Percentiles rank a stretch among this genome's conserved stretches.
These are phyloP conservation scores for Tricholoma sp. DNA, from an alignment of 768 basidiomycete genomes.

Conservation along the genomic window DNA sequence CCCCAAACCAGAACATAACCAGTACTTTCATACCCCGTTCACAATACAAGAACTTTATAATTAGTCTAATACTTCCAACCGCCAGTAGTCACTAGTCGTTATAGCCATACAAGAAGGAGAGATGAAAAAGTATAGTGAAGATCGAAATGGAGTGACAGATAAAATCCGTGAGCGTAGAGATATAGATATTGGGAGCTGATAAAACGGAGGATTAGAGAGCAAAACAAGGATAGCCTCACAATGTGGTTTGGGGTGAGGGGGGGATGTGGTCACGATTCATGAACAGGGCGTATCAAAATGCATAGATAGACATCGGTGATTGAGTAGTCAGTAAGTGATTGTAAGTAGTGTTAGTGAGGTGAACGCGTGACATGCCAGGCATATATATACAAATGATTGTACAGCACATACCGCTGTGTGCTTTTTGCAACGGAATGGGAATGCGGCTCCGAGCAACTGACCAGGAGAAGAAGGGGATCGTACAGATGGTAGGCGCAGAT, in stretches of 20 bases:
- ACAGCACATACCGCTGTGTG: background rate
- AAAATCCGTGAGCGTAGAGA: too few relatives aligned
- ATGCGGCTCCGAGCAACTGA: background rate
- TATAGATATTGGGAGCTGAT: too few relatives aligned
- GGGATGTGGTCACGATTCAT: background rate
- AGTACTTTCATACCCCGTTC: too few relatives aligned
- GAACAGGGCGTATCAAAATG: background rate
- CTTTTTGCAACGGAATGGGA: background rate
- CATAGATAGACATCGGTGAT: slow-evolving; percentile 41
- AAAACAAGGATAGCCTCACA: background rate
- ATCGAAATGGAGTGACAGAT: too few relatives aligned
- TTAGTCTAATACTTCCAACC: too few relatives aligned
- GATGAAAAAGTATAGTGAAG: too few relatives aligned
- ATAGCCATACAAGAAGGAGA: too few relatives aligned
- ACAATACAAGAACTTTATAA: too few relatives aligned
- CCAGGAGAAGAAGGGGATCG: too few relatives aligned
- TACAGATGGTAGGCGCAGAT: background rate
- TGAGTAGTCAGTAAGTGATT: background rate
- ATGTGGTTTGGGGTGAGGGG: background rate
- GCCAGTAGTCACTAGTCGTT: too few relatives aligned
- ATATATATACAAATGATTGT: background rate
- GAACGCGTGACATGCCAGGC: background rate
- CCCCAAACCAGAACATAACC: too few relatives aligned
- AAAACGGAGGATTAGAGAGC: background rate
- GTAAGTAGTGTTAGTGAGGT: background rate